phyloP scores from a whole-genome alignment of 2,329 filamentous ascomycete genomes.

The Monosporascus sp. region DNA sequence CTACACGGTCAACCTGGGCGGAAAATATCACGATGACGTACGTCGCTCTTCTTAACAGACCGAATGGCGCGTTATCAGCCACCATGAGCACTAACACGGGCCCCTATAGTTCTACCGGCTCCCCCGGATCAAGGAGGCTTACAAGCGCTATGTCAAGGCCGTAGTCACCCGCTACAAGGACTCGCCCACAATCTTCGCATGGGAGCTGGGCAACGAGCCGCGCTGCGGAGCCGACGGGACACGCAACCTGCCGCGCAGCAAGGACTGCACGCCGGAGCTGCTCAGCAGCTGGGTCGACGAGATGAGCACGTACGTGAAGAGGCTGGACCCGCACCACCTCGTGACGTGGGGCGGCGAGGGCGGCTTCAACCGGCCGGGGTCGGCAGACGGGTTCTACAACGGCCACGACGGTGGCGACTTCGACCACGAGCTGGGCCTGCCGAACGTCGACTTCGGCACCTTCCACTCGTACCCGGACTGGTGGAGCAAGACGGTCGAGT shows the following conservation, averaged over 20 bases:
- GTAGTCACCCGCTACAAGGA: constrained; percentile 55
- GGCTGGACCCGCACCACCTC: constrained; percentile 44
- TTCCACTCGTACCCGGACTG: constrained; percentile 54
- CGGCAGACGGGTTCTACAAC: constrained; percentile 40
- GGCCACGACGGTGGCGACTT: constrained; percentile 49
- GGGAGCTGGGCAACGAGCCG: constrained; percentile 63
- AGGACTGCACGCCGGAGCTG: constrained; percentile 34
- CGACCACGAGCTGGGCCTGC: constrained; percentile 41
- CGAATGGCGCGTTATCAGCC: neutral
- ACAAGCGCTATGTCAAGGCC: constrained; percentile 52
- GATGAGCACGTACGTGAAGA: constrained; percentile 51
- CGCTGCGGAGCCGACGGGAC: constrained; percentile 41
- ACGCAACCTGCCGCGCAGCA: constrained; percentile 40
- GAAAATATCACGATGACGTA: constrained; percentile 45
- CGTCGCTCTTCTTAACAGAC: constrained; percentile 5
- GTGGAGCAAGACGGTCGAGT: constrained; percentile 47
- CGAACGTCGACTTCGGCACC: constrained; percentile 47
- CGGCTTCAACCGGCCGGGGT: constrained; percentile 41
- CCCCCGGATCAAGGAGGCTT: constrained; percentile 45
- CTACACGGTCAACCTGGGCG: constrained; percentile 50
- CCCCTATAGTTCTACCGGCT: constrained; percentile 40
- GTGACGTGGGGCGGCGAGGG: constrained; percentile 56
- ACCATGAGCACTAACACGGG: neutral
- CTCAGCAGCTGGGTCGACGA: constrained; percentile 46
- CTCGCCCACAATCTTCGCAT: constrained; percentile 57